Conservation (phyloP, 2,329 filamentous ascomycete genomes). For the Coleophoma eucalyptorum region DNA sequence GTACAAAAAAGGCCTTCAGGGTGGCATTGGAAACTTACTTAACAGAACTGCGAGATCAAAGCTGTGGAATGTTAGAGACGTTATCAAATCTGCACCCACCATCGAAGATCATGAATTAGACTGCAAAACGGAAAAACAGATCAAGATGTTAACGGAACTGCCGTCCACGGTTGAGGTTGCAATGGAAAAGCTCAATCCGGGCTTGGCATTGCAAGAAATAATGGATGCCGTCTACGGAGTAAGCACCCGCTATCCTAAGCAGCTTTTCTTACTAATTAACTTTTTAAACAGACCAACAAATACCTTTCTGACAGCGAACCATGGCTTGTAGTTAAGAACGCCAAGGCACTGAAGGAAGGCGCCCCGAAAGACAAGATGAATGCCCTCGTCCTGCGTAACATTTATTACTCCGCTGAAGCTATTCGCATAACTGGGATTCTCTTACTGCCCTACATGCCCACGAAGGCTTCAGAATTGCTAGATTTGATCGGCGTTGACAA, state of each 20-base stretch:
- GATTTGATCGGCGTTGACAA: conserved; percentile 71
- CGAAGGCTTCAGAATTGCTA: conserved; percentile 67
- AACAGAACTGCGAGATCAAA: conserved; percentile 66
- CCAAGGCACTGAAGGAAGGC: background rate
- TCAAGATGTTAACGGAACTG: conserved; percentile 34
- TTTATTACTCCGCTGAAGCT: conserved; percentile 73
- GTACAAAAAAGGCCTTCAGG: conserved; percentile 77
- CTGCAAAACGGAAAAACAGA: conserved; percentile 27
- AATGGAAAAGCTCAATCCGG: conserved; percentile 63
- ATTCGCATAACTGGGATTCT: conserved; percentile 79
- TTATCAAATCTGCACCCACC: conserved; percentile 28
- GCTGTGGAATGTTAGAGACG: conserved; percentile 62
- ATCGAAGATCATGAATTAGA: background rate
- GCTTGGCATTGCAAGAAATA: conserved; percentile 60
- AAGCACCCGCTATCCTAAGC: conserved; percentile 14
- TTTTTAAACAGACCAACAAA: conserved; percentile 54
- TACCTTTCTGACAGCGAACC: conserved; percentile 63
- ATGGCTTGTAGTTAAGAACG: conserved; percentile 54
- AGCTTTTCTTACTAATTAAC: conserved; percentile 7
- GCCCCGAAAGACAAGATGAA: background rate
- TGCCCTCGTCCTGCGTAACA: conserved; percentile 33
- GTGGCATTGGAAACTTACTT: conserved; percentile 76
- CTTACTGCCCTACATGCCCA: conserved; percentile 87
- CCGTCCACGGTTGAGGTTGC: conserved; percentile 39
- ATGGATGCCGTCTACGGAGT: conserved; percentile 61